phyloP scores from a whole-genome alignment of 192 early-diverging fungal genomes.

The Entophlyctis luteolus region DNA sequence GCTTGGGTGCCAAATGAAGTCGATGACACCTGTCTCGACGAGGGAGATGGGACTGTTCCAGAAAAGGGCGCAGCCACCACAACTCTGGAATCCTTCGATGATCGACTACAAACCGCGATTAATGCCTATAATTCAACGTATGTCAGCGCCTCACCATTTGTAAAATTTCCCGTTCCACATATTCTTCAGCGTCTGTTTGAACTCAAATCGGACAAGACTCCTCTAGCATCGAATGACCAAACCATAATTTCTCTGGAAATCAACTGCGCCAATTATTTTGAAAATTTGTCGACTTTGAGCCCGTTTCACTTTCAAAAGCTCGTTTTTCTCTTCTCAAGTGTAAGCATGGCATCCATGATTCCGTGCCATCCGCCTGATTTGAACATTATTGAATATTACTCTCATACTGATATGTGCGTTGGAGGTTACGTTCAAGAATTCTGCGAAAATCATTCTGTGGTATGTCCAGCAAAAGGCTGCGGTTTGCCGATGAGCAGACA shows the following conservation, averaged over 20 bases:
- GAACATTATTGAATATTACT: slow-evolving; percentile 79
- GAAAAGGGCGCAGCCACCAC: not conserved
- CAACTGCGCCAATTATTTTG: slow-evolving; percentile 42
- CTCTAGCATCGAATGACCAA: not conserved
- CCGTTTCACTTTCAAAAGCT: slow-evolving; percentile 76
- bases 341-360: slow-evolving; percentile 56
- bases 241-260: slow-evolving; percentile 33
- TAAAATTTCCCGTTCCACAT: slow-evolving; percentile 81
- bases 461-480: slow-evolving; percentile 70
- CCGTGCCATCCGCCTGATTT: slow-evolving; percentile 63
- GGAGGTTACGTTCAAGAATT: slow-evolving; percentile 85
- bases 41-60: slow-evolving; percentile 13
- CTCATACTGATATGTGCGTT: slow-evolving; percentile 77
- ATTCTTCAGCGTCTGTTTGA: slow-evolving; percentile 51
- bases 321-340: slow-evolving; percentile 66
- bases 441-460: slow-evolving; percentile 61
- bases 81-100: not conserved
- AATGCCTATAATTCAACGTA: slow-evolving; percentile 65
- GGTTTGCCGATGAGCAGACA: slow-evolving; percentile 76
- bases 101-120: slow-evolving; percentile 35
- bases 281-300: slow-evolving; percentile 56
- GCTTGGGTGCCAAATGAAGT: slow-evolving; percentile 11
- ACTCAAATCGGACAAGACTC: not conserved
- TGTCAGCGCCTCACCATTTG: slow-evolving; percentile 84
- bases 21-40: not conserved